Percentiles rank a stretch among this genome's conserved stretches.
Conservation (phyloP, 2,329 filamentous ascomycete genomes). For the Fusarium liriodendri region DNA sequence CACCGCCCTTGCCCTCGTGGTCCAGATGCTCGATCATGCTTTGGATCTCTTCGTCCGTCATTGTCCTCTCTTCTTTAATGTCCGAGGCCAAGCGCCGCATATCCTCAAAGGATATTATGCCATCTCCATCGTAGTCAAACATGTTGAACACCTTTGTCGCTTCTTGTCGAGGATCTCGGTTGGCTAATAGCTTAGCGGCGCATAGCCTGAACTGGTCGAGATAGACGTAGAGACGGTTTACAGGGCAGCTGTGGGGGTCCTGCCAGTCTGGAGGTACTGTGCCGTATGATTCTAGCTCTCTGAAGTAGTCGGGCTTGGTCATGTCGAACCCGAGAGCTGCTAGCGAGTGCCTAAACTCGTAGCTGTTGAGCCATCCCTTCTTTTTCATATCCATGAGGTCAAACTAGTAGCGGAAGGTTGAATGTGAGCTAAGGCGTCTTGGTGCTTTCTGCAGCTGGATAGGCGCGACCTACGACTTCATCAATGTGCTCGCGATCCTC, state of each 20-base stretch:
- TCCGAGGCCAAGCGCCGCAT: constrained; percentile 88
- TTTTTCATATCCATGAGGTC: constrained; percentile 97
- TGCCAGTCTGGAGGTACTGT: constrained; percentile 72
- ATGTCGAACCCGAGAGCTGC: constrained; percentile 96
- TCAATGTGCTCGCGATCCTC: constrained; percentile 94
- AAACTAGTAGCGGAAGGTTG: constrained; percentile 67
- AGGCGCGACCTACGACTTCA: constrained; percentile 77
- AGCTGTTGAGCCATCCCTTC: constrained; percentile 93
- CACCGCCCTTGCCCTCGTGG: constrained; percentile 88
- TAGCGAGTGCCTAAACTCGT: constrained; percentile 96
- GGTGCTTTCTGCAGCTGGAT: background rate
- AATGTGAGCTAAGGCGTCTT: constrained; percentile 29
- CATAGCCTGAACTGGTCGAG: constrained; percentile 71
- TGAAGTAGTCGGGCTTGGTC: constrained; percentile 85
- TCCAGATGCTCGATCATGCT: constrained; percentile 99
- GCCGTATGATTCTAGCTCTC: constrained; percentile 84
- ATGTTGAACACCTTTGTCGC: constrained; percentile 91
- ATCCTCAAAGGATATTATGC: constrained; percentile 89
- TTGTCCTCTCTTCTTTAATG: constrained; percentile 80
- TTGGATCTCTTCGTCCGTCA: constrained; percentile 91
- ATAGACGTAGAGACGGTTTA: constrained; percentile 61
- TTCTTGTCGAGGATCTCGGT: constrained; percentile 89
- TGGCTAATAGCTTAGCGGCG: constrained; percentile 83
- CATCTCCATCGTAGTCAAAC: constrained; percentile 94
- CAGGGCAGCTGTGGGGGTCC: constrained; percentile 55